Evolutionary conservation across 306 rosid genomes (phyloP).

Genomic region (Fragaria ananassa): DNA sequence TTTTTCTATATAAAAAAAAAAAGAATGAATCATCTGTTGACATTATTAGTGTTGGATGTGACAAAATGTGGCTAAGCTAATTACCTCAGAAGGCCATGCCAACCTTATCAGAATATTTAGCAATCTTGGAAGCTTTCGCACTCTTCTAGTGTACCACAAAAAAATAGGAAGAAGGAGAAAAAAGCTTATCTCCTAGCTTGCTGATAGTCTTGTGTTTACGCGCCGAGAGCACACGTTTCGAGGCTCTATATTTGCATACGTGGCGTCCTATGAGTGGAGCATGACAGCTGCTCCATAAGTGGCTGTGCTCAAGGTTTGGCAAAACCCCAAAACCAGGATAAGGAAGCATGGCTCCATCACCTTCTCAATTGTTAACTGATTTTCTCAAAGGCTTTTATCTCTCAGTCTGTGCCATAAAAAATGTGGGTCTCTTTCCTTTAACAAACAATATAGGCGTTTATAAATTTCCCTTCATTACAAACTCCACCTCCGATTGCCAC

Average conservation of each 20-base stretch:
- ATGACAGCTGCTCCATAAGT: slow-evolving; percentile 11
- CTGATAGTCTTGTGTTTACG: not conserved
- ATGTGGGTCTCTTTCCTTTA: not conserved
- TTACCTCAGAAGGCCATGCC: not conserved
- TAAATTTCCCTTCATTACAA: slow-evolving; percentile 9
- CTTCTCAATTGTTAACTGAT: slow-evolving; percentile 26
- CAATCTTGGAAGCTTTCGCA: not conserved
- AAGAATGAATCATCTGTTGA: not conserved
- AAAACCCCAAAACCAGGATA: slow-evolving; percentile 46
- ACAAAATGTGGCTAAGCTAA: not conserved
- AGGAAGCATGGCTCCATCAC: slow-evolving; percentile 30
- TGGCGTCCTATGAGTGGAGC: slow-evolving; percentile 18
- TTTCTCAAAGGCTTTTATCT: slow-evolving; percentile 1
- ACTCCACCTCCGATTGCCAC: slow-evolving; percentile 9
- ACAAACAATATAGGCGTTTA: not conserved
- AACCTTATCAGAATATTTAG: not conserved
- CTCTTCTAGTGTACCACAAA: not conserved
- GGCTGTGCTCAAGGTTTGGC: slow-evolving; percentile 10
- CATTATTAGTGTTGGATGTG: not conserved
- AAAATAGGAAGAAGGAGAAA: not conserved
- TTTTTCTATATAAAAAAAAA: not conserved
- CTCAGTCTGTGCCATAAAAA: slow-evolving; percentile 4
- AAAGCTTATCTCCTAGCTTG: not conserved
- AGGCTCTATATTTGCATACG: slow-evolving; percentile 10
- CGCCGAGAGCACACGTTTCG: not conserved